These are phyloP conservation scores for Ramularia collo-cygni DNA, from an alignment of 2,329 filamentous ascomycete species.

Conservation along the genomic window DNA sequence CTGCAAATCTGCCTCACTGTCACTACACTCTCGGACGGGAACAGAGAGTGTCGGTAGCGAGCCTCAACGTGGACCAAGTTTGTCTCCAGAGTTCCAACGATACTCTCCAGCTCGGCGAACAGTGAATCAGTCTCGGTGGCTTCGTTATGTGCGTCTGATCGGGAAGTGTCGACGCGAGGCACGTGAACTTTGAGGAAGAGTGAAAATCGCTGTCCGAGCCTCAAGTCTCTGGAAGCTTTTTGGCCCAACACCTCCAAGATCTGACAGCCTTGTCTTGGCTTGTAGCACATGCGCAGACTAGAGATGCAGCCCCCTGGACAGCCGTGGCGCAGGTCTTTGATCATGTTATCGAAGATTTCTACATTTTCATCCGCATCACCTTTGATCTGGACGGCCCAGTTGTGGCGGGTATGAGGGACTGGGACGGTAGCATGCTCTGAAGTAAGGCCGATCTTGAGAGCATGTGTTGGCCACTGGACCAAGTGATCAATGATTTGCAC, in stretches of 20 bases:
- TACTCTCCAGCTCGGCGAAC: constrained; percentile 28
- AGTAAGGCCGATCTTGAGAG: constrained; percentile 13
- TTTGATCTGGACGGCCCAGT: constrained; percentile 11
- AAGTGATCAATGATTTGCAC: constrained; percentile 8
- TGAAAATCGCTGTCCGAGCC: constrained; percentile 18
- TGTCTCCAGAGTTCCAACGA: constrained; percentile 27
- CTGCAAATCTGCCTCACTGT: constrained; percentile 24
- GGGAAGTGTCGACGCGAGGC: constrained; percentile 12
- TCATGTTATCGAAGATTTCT: constrained; percentile 10
- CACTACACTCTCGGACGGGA: constrained; percentile 27
- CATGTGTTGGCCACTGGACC: constrained; percentile 13
- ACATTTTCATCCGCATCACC: constrained; percentile 6
- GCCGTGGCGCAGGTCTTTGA: constrained; percentile 11
- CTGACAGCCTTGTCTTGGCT: constrained; percentile 19
- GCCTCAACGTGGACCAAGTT: constrained; percentile 29
- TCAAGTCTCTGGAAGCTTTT: constrained; percentile 22
- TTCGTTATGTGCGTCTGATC: not conserved
- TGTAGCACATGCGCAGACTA: constrained; percentile 27
- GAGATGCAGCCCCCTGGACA: constrained; percentile 18
- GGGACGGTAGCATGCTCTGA: not conserved
- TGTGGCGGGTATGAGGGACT: not conserved
- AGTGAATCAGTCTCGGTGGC: constrained; percentile 22
- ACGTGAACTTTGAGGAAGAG: constrained; percentile 26
- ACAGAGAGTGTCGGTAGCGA: constrained; percentile 29
- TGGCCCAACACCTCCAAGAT: constrained; percentile 26